Base-by-base conservation (phyloP, 805 yeast genomes). In the Zygotorulaspora danielsina region DNA sequence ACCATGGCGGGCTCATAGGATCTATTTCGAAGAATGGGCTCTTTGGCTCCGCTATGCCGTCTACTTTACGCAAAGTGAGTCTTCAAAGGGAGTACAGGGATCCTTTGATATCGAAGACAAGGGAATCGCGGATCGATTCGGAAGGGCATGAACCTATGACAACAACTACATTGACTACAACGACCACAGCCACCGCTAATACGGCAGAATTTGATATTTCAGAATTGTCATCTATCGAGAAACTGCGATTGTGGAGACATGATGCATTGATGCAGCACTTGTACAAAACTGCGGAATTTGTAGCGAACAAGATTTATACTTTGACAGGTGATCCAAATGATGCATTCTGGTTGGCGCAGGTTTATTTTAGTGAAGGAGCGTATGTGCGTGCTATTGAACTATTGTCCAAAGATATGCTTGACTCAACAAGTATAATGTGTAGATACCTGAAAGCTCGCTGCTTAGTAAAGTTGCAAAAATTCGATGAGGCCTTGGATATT, bases 331-430 rank as follows among this genome's bases (percentile, higher is more conserved):
- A 89, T 55, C 84, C 96, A 10, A 85, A 82, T 54, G 97, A 90
- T 59, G 96, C 96, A 8, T 90, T 87, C 61, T 89, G 97, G 96
- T 70, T 90, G 20, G 96, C 96, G 0, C 96, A 90, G 65, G 95
- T 84, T 4, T 79, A 83, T 59, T 86, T 78, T 60, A 69, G 79
- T 40, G 78, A 77, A 40, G 90, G 90, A 8, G 77, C 84, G 55
- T 88, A 78, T 61, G 72, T 81, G 28, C 70, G 96, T 22, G 96
- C 95, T 2, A 75, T 87, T 37, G 80, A 79, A 46, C 62, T 89
- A 29, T 69, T 90, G 15, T 63, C 77, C 12, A 72, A 76, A 10
- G 76, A 72, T 38, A 77, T 72, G 49, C 75, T 78, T 45, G 72
- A 68, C 19, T 46, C 67, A 1, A 69, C 71, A 5, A 75, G 82